Conservation (phyloP, 305 asterid species). For the Euphrasia arctica region DNA sequence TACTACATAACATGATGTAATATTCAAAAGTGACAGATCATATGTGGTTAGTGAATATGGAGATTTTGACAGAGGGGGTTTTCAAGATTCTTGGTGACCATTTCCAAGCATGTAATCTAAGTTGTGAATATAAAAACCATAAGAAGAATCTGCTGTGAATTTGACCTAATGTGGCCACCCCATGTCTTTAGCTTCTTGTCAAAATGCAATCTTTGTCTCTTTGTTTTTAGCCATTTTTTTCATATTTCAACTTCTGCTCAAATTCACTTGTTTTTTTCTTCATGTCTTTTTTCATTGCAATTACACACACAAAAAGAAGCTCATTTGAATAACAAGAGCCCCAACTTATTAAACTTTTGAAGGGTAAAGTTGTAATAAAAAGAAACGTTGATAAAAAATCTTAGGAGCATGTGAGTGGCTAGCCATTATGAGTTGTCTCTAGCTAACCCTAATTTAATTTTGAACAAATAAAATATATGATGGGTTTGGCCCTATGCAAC, state of each 20-base stretch:
- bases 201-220: slow-evolving; percentile 22
- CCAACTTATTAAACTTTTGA: background rate
- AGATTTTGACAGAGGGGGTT: slow-evolving; percentile 3
- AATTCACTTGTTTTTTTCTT: slow-evolving; percentile 29
- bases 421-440: slow-evolving; percentile 43
- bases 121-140: slow-evolving; percentile 23
- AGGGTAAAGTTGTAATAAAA: background rate
- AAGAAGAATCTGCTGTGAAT: slow-evolving; percentile 16
- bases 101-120: slow-evolving; percentile 38
- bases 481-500: slow-evolving; percentile 37
- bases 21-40: slow-evolving; percentile 24
- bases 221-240: background rate
- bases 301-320: too few species aligned
- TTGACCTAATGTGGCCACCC: slow-evolving; percentile 21
- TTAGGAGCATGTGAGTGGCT: slow-evolving; percentile 39
- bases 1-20: too few species aligned
- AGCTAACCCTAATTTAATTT: background rate
- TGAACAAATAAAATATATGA: slow-evolving; percentile 10
- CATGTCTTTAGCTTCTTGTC: slow-evolving; percentile 24
- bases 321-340: background rate
- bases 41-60: background rate
- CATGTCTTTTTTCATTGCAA: slow-evolving; percentile 17
- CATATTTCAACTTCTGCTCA: slow-evolving; percentile 4
- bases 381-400: slow-evolving; percentile 17
- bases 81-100: slow-evolving; percentile 42